These are phyloP conservation scores for Aspergillus latus DNA, from an alignment of 2,329 filamentous ascomycete species.

Conservation along the genomic window DNA sequence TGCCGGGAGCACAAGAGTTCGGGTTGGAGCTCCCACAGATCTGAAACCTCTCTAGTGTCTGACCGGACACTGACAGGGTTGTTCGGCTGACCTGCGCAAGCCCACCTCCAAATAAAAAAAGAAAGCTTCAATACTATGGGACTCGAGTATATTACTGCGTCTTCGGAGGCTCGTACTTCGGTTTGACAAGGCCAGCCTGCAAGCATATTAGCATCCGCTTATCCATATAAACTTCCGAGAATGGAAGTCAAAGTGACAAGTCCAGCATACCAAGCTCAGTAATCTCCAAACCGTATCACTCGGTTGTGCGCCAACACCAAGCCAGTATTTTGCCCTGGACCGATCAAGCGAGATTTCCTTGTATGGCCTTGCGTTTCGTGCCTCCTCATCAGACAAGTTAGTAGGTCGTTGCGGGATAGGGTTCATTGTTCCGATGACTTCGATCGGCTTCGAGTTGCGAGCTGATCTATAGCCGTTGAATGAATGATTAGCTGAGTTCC, in stretches of 20 bases:
- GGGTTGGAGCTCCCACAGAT: neutral
- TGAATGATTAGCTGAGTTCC: conserved; percentile 7
- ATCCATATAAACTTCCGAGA: neutral
- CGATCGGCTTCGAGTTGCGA: conserved; percentile 81
- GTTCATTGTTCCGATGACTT: conserved; percentile 76
- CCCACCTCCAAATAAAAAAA: neutral
- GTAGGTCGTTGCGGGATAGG: conserved; percentile 57
- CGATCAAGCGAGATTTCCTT: conserved; percentile 91
- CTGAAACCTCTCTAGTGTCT: neutral
- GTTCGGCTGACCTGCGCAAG: conserved; percentile 1
- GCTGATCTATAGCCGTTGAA: conserved; percentile 62
- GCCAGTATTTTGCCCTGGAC: conserved; percentile 84
- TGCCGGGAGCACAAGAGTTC: conserved; percentile 22
- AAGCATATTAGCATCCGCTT: neutral
- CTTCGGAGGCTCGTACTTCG: conserved; percentile 24
- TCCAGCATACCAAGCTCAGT: conserved; percentile 69
- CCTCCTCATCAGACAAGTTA: conserved; percentile 48
- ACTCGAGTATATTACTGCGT: neutral
- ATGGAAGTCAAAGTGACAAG: neutral
- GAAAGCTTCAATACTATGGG: neutral
- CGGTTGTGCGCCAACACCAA: conserved; percentile 94
- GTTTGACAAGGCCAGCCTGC: conserved; percentile 38
- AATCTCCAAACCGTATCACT: conserved; percentile 86
- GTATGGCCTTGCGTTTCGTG: conserved; percentile 63
- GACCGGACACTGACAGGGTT: neutral